Conservation (phyloP, 495 filamentous ascomycete genomes). For the Aspergillus kassunensis region DNA sequence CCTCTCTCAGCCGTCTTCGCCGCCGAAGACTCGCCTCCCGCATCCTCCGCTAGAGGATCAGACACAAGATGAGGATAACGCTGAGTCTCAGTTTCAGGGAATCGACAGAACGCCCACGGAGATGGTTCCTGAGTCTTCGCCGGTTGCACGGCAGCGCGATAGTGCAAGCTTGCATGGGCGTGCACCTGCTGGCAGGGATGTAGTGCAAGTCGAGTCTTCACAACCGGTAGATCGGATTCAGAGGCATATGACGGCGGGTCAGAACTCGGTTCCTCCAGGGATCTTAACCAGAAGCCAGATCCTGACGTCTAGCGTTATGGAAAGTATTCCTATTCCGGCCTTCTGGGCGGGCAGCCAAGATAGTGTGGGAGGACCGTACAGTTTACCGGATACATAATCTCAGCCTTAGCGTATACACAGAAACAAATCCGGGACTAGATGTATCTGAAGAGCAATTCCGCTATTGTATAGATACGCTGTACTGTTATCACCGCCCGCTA, state of each 20-base stretch:
- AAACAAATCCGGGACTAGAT: too few species aligned
- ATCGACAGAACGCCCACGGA: constrained; percentile 26
- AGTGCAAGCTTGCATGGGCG: constrained; percentile 5
- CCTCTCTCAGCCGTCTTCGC: constrained; percentile 9
- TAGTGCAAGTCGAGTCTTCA: constrained; percentile 44
- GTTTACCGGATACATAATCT: constrained; percentile 21
- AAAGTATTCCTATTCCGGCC: constrained; percentile 40
- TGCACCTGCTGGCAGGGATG: constrained; percentile 20
- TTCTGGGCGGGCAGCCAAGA: constrained; percentile 44
- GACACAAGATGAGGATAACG: constrained; percentile 23
- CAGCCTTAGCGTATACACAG: too few species aligned
- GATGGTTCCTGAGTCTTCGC: constrained; percentile 43
- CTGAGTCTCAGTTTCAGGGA: constrained; percentile 15
- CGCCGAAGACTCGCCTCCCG: constrained; percentile 5
- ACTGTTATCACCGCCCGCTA: too few species aligned
- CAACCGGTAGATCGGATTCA: constrained; percentile 35
- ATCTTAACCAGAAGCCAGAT: constrained; percentile 37
- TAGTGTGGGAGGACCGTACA: constrained; percentile 43
- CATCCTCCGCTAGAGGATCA: constrained; percentile 12
- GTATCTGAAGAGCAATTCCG: too few species aligned
- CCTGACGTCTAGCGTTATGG: constrained; percentile 45
- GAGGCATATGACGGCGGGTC: constrained; percentile 2
- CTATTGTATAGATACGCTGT: too few species aligned
- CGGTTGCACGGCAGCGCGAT: constrained; percentile 20
- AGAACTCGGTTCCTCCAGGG: constrained; percentile 15